These are phyloP conservation scores for Lyophyllum decastes DNA, from an alignment of 768 basidiomycete species.

Conservation along the genomic window DNA sequence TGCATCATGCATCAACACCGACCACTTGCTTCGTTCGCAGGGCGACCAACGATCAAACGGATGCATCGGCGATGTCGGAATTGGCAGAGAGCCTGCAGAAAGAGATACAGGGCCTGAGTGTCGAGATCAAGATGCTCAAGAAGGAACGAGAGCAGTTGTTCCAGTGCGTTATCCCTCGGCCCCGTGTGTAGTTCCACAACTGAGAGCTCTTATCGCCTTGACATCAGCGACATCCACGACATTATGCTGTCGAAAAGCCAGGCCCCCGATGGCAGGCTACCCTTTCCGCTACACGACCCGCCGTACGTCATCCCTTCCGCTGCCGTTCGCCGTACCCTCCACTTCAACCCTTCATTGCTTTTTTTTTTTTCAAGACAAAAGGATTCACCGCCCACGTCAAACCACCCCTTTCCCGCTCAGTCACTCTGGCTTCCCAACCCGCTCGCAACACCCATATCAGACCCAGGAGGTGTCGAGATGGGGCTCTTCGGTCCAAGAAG, in stretches of 20 bases:
- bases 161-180: conserved; percentile 2
- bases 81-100: conserved; percentile 8
- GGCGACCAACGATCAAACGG: not conserved
- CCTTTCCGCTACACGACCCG: not conserved
- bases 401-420: conserved; percentile 4
- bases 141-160: conserved; percentile 13
- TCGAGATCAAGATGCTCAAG: conserved; percentile 12
- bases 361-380: not conserved
- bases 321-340: not conserved
- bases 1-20: too few species aligned
- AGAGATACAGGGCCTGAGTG: conserved; percentile 10
- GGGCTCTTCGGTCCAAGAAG: conserved; percentile 14
- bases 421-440: conserved; percentile 4
- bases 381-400: not conserved
- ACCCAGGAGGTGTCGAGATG: not conserved
- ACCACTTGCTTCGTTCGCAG: not conserved
- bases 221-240: conserved; percentile 14
- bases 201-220: not conserved
- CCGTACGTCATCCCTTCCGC: not conserved
- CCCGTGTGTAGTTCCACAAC: not conserved
- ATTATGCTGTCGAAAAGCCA: conserved; percentile 15
- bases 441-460: not conserved
- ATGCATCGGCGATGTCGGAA: conserved; percentile 13
- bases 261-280: not conserved
- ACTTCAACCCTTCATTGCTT: not conserved